phyloP scores from a whole-genome alignment of 2,329 filamentous ascomycete genomes.

The Fusarium sp. region DNA sequence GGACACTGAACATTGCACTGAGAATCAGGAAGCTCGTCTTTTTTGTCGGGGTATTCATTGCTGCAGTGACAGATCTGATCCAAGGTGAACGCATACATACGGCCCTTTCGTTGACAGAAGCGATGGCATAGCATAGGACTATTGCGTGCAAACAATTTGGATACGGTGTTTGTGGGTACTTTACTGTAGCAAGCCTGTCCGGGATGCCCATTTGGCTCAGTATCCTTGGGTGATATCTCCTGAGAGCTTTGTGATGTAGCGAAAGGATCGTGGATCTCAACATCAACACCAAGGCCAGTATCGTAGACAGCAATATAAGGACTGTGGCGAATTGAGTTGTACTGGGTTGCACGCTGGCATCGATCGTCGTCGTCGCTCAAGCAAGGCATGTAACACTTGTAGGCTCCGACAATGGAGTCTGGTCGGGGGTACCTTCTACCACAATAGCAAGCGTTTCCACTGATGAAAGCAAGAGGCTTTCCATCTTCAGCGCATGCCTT shows the following conservation, averaged over 20 bases:
- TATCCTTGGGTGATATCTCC: rapidly evolving
- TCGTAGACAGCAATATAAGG: not conserved
- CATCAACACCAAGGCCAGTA: not conserved
- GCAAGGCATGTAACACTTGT: not conserved
- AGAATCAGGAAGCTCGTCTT: not conserved
- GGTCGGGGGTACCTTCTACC: not conserved
- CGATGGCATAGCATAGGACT: not conserved
- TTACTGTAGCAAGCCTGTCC: not conserved
- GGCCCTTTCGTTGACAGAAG: not conserved
- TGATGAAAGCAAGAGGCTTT: not conserved
- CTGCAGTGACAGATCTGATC: not conserved
- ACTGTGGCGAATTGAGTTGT: not conserved
- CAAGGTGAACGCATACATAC: not conserved
- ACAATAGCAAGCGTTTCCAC: not conserved
- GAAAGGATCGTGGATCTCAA: rapidly evolving
- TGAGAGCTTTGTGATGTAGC: not conserved
- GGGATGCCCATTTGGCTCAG: not conserved
- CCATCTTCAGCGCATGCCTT: not conserved
- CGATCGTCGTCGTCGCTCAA: not conserved
- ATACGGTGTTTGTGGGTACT: rapidly evolving
- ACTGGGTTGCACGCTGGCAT: not conserved
- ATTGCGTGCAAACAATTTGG: not conserved
- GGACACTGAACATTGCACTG: not conserved
- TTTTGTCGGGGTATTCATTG: not conserved
- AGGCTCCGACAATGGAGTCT: not conserved